Conservation (phyloP, 2,329 filamentous ascomycete genomes). For the Rutstroemia sp. region DNA sequence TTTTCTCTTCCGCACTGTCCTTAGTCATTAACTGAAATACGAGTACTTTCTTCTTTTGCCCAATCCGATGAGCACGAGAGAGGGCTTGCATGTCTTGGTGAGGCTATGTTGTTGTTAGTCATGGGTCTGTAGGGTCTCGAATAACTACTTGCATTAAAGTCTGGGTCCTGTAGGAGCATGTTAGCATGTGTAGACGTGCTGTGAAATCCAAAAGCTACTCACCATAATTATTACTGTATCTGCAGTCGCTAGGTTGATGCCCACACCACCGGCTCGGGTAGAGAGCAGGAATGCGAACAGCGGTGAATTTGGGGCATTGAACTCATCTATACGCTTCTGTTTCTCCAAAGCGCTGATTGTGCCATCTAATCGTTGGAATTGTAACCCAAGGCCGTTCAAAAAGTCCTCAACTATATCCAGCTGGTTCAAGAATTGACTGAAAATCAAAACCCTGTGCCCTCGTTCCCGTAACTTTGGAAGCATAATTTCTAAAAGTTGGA, state of each 20-base stretch:
- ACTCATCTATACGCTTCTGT: constrained; percentile 89
- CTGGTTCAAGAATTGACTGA: constrained; percentile 89
- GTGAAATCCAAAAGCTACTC: constrained; percentile 40
- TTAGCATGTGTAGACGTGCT: constrained; percentile 10
- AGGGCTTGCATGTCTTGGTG: constrained; percentile 96
- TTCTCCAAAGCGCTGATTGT: constrained; percentile 73
- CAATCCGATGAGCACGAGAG: constrained; percentile 90
- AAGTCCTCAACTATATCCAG: constrained; percentile 92
- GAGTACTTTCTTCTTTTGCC: constrained; percentile 90
- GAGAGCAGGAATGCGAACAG: constrained; percentile 90
- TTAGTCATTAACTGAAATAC: constrained; percentile 94
- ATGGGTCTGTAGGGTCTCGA: neutral
- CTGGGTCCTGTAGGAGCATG: constrained; percentile 22
- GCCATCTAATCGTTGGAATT: constrained; percentile 81
- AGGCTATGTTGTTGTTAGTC: constrained; percentile 47
- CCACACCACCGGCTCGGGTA: constrained; percentile 89
- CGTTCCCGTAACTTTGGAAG: constrained; percentile 78
- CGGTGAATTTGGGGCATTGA: constrained; percentile 75
- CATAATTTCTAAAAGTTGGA: constrained; percentile 76
- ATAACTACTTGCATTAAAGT: constrained; percentile 23
- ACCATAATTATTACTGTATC: constrained; percentile 92
- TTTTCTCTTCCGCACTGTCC: constrained; percentile 85
- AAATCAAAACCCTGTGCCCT: constrained; percentile 87
- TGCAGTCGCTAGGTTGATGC: constrained; percentile 93
- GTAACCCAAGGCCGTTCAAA: constrained; percentile 63